Conservation (phyloP, 305 asterid species). For the Solanum hybrid region DNA sequence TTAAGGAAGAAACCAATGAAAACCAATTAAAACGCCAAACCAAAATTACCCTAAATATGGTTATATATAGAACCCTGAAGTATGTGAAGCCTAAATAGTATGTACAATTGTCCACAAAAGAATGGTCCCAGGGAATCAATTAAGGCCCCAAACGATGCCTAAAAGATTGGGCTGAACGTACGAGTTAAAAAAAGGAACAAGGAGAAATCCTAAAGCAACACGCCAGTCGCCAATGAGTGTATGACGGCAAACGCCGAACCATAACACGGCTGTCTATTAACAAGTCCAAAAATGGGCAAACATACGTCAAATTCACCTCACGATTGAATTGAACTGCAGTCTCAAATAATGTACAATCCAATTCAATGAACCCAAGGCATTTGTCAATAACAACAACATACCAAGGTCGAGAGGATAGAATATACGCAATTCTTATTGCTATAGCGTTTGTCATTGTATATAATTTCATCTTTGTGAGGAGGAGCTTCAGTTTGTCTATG, state of each 20-base stretch:
- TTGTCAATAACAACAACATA: neutral
- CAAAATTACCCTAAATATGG: neutral
- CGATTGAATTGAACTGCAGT: neutral
- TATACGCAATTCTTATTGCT: too few relatives aligned
- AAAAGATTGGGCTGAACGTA: neutral
- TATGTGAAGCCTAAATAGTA: neutral
- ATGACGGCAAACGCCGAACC: neutral
- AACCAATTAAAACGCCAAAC: neutral
- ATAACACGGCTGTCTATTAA: neutral
- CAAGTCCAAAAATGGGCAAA: neutral
- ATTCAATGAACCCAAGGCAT: neutral
- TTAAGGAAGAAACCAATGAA: neutral
- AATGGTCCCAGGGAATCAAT: neutral
- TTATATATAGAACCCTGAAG: neutral
- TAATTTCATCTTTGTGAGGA: neutral
- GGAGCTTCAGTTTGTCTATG: neutral
- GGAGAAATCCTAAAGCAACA: neutral
- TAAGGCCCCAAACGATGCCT: neutral
- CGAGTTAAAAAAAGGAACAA: neutral
- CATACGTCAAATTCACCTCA: neutral
- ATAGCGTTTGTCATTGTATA: neutral
- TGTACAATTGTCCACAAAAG: neutral
- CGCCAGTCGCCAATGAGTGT: neutral
- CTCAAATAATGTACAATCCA: slow-evolving; percentile 5
- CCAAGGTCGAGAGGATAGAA: neutral